Percentiles rank a stretch among this genome's conserved stretches.
Evolutionary conservation across 148 eudicot genomes (phyloP).

Genomic region (Fagopyrum tataricum): DNA sequence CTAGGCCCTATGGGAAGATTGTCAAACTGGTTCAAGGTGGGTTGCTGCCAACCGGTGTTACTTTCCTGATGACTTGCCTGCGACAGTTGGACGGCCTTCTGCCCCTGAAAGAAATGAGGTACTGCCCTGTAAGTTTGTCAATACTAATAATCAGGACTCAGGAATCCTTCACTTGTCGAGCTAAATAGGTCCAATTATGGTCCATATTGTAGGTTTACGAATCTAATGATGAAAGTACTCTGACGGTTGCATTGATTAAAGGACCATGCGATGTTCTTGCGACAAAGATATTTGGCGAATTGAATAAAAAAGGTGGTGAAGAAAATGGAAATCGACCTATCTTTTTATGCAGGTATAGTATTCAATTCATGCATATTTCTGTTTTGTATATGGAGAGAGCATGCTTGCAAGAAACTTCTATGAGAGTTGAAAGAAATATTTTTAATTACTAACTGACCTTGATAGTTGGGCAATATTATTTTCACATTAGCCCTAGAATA

Average conservation of each 20-base stretch:
- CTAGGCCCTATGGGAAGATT: slow-evolving; percentile 97
- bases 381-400: not conserved
- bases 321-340: slow-evolving; percentile 36
- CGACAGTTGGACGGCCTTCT: slow-evolving; percentile 80
- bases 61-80: slow-evolving; percentile 86
- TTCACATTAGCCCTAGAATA: not conserved
- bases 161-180: not conserved
- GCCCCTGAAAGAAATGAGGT: slow-evolving; percentile 87
- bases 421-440: not conserved
- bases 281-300: slow-evolving; percentile 50
- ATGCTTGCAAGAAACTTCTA: not conserved
- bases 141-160: not conserved
- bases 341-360: slow-evolving; percentile 62
- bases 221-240: slow-evolving; percentile 51
- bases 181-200: slow-evolving; percentile 8
- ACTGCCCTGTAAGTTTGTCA: not conserved
- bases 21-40: slow-evolving; percentile 54
- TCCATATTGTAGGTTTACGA: slow-evolving; percentile 58
- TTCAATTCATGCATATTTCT: not conserved
- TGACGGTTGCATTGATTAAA: slow-evolving; percentile 56
- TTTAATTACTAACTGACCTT: not conserved
- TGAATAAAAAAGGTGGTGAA: slow-evolving; percentile 28
- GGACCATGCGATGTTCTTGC: slow-evolving; percentile 86
- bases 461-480: not conserved
- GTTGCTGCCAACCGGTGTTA: slow-evolving; percentile 55